A percentile compares a stretch with the other conserved stretches of the same genome.
These are phyloP conservation scores for Eustoma russellianum DNA, from an alignment of 257 asterid genomes.

Conservation along the genomic window DNA sequence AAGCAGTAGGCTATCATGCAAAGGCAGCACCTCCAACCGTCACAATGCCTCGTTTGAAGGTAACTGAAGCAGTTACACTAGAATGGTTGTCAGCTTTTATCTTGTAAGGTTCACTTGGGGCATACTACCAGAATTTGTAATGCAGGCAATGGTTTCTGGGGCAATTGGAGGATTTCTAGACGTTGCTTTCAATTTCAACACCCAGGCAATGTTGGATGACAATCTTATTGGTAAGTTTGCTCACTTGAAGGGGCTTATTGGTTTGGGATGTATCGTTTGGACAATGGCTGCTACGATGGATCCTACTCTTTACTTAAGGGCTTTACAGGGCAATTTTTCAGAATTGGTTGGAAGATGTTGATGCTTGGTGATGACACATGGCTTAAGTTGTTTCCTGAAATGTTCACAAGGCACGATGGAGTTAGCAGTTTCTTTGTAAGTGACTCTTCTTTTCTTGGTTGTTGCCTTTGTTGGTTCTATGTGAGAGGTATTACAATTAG, in stretches of 20 bases:
- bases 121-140: not conserved
- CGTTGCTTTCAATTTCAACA: conserved; percentile 82
- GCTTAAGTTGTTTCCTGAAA: conserved; percentile 80
- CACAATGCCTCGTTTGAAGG: conserved; percentile 97
- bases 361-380: conserved; percentile 96
- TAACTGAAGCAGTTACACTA: conserved; percentile 7
- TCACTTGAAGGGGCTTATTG: conserved; percentile 4
- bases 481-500: no score
- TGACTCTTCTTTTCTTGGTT: conserved; percentile 10
- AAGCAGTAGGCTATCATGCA: conserved; percentile 79
- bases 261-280: not conserved
- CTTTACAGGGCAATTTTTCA: conserved; percentile 54
- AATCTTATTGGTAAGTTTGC: conserved; percentile 74
- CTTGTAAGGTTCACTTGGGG: conserved; percentile 6
- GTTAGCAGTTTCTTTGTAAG: conserved; percentile 95
- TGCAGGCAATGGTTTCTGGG: conserved; percentile 92
- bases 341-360: conserved; percentile 84
- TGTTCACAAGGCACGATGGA: conserved; percentile 78
- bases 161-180: conserved; percentile 89
- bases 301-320: conserved; percentile 6
- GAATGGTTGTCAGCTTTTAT: conserved; percentile 1
- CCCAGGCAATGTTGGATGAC: conserved; percentile 81
- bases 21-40: conserved; percentile 97
- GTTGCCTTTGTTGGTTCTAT: not conserved
- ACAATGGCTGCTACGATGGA: not conserved